Base-by-base conservation (phyloP, 768 basidiomycete species). In the Suillus spraguei region DNA sequence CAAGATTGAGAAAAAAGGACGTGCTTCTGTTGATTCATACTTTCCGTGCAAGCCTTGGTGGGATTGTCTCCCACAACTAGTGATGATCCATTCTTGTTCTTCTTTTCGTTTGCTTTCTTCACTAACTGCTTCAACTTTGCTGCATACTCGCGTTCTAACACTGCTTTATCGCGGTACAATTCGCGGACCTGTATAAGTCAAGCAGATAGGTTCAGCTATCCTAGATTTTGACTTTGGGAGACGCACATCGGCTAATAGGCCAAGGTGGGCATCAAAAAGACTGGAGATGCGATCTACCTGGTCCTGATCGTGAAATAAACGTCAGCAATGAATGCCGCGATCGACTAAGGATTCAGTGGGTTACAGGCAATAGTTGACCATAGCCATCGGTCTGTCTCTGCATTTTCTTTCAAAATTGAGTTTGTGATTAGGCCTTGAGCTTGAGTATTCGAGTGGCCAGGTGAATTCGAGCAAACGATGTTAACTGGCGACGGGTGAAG, bases 121-220 rank as follows among this genome's bases (percentile, higher is more conserved):
- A 82, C 81, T 38, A 95, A 74, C 17, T 79, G 74, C 69, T 89
- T 87, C 11, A 95, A 79, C 71, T 90, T 93, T 32, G 76, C 71
- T 0, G 91, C 90, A 71, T 92, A 94, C 71, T 95, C 92, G 59
- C 88, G 85, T 74, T 95, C 93, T 13, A 94, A 77, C 8, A 79
- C 82, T 11, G 79, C 86, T 52, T 88, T 83, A 59, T 88, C 89
- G 49, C 80, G 79, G 70, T 91, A 89, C 58, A 94, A 68, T 52
- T 94, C 91, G 63, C 89, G 85, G 60, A 91, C 83, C 92, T 94
- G 65, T 49, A 47, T 53, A 3, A 59, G 60, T 60, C 5, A 52
- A 63, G 56, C 14, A n/a, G 14, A 36, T 66, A 20, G 59, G 38
- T 38, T 64, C 46, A 35, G 35, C 47, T 61, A 33, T 24, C 22